phyloP scores from a whole-genome alignment of 2,329 filamentous ascomycete species.

The Rhynchosporium agropyri region DNA sequence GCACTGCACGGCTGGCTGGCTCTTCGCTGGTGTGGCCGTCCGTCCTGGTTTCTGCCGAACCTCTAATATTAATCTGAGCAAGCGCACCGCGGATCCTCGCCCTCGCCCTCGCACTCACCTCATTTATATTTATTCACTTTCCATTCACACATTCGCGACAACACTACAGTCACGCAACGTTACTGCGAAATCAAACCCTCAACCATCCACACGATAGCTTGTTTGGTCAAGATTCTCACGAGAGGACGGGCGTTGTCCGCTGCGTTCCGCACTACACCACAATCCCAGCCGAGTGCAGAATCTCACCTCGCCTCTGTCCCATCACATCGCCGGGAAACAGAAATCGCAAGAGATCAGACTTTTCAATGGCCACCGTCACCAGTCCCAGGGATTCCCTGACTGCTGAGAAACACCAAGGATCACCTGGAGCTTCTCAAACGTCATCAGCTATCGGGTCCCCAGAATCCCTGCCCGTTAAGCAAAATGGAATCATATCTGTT shows the following conservation, averaged over 20 bases:
- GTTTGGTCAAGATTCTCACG: background rate
- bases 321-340: slow-evolving; percentile 10
- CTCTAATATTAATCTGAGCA: slow-evolving; percentile 8
- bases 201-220: background rate
- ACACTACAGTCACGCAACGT: background rate
- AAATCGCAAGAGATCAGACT: slow-evolving; percentile 4
- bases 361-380: slow-evolving; percentile 38
- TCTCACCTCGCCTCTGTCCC: background rate
- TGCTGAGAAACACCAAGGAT: slow-evolving; percentile 33
- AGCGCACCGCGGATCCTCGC: background rate
- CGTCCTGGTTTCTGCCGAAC: background rate
- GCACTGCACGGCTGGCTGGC: background rate
- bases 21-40: background rate
- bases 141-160: background rate
- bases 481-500: slow-evolving; percentile 33
- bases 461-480: slow-evolving; percentile 31
- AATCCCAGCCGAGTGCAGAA: slow-evolving; percentile 13
- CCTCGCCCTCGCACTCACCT: background rate
- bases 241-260: slow-evolving; percentile 10
- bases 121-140: background rate
- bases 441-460: slow-evolving; percentile 37
- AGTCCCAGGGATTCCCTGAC: slow-evolving; percentile 31
- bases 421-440: slow-evolving; percentile 35
- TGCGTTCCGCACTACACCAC: slow-evolving; percentile 8
- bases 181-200: background rate